Evolutionary conservation across 257 asterid species (phyloP), one percentile per base, ranked within the genome.

Genomic region (Linderniella brevidens): DNA sequence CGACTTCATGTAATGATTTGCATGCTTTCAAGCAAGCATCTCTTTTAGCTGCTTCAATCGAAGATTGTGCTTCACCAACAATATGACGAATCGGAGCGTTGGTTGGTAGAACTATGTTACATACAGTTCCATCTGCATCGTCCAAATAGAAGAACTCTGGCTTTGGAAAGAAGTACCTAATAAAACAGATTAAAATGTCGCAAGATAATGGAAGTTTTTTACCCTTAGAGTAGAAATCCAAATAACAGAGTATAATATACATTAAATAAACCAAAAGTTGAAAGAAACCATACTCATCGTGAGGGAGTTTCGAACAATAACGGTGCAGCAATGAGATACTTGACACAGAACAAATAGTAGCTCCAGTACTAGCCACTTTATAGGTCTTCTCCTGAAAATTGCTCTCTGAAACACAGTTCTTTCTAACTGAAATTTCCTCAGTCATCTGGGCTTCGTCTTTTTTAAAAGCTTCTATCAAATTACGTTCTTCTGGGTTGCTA

Each of bases 11-110:
- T 66, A 90, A 68, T 35, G 66, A 68, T 75, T 77, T 71, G 74
- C 98, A 90, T 61, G 98, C 98, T 68, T 71, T 75, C 68, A 90
- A 72, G 62, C 96, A 90, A 54, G 92, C 96, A 62, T 81, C 93
- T 66, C 65, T 85, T 69, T 79, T 90, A 64, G 96, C 86, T 48
- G 60, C 75, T 29, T 85, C 96, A 5, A 36, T 48, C 25, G 96
- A 81, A 60, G 70, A 49, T 58, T 69, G 92, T 37, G 98, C 87
- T 37, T 68, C 49, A 59, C 98, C 72, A 50, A 45, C 59, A 62
- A 81, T 61, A 68, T 76, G 75, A 61, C 68, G 92, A 37, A 81
- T 58, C 50, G 98, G 88, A 71, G 96, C 85, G 63, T 90, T 90
- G 55, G 96, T 74, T 39, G 98, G 98, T 56, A 90, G 81, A 64